Evolutionary conservation across 192 early-diverging fungal genomes (phyloP), one percentile per base, ranked within the genome.

Genomic region (Oehlia diaphana): DNA sequence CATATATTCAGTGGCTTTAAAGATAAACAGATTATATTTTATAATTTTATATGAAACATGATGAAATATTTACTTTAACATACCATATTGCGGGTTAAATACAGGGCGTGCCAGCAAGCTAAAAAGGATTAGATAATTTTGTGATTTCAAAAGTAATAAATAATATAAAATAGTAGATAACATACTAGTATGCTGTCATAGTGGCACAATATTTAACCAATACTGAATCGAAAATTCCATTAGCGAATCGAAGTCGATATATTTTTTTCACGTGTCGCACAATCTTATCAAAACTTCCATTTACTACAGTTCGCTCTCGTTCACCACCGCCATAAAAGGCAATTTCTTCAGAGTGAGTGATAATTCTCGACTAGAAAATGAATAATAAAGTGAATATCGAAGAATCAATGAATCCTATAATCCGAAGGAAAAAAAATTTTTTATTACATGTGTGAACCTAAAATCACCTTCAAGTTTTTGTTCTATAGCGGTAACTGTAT

Each of bases 281-380:
- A 72, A 90, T 90, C 82, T 87, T 86, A 63, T 85, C 82, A 81
- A 93, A 95, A 33, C 86, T 89, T 67, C 75, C 85, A 68, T 94
- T 89, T 12, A 95, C 88, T 2, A 92, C 90, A 35, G 84, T 84
- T 72, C 90, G 89, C 83, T 95, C 93, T 19, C 92, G 81, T 16
- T 89, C 83, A 4, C 87, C 88, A 77, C 94, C 94, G 61, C 83
- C 81, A 71, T 94, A 95, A 62, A 95, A 90, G 2, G 93, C 94
- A 76, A 95, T 90, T 76, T 95, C 93, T 78, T 95, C 94, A 3
- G 94, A 93, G 77, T 95, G 92, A 67, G 92, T 89, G 65, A 95
- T 93, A n/a, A 96, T 89, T 31, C 94, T 90, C 9, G 92, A 91
- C 86, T 87, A 81, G 16, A 66, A 75, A 23, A 79, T 28, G 2